Percentiles rank a stretch among this genome's conserved stretches.
phyloP scores from a whole-genome alignment of 202 grass and related monocot genomes.

The Setaria italica region DNA sequence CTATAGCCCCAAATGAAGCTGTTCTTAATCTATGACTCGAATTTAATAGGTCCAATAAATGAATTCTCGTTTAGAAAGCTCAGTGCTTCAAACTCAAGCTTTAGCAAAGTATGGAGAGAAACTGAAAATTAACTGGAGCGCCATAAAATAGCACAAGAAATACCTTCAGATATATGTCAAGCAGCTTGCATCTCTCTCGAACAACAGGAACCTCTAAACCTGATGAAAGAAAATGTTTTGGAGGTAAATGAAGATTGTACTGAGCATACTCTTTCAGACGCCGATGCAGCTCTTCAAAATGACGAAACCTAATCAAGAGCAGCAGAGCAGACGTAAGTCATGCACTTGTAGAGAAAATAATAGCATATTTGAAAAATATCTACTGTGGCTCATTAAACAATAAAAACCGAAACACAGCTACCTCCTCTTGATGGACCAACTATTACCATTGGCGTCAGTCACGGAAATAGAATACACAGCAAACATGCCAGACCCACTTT shows the following conservation, averaged over 20 bases:
- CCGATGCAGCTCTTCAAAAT: conserved; percentile 98
- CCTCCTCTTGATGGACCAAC: conserved; percentile 99
- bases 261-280: conserved; percentile 95
- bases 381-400: conserved; percentile 10
- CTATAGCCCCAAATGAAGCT: conserved; percentile 16
- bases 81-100: conserved; percentile 14
- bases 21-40: conserved; percentile 10
- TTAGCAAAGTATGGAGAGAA: conserved; percentile 23
- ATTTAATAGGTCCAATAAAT: conserved; percentile 40
- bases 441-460: conserved; percentile 84
- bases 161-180: conserved; percentile 97
- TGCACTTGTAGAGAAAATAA: conserved; percentile 12
- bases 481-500: conserved; percentile 97
- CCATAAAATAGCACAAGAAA: conserved; percentile 45
- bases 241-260: conserved; percentile 92
- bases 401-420: conserved; percentile 42
- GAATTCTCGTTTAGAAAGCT: conserved; percentile 23
- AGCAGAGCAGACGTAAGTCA: background rate
- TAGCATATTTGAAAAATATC: conserved; percentile 40
- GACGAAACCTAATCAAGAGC: conserved; percentile 78
- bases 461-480: conserved; percentile 96
- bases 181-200: conserved; percentile 93
- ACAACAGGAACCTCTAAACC: conserved; percentile 94
- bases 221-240: conserved; percentile 97
- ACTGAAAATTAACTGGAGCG: conserved; percentile 33